These are phyloP conservation scores for Chaetomium cochliodes DNA, from an alignment of 495 filamentous ascomycete species.

Conservation along the genomic window DNA sequence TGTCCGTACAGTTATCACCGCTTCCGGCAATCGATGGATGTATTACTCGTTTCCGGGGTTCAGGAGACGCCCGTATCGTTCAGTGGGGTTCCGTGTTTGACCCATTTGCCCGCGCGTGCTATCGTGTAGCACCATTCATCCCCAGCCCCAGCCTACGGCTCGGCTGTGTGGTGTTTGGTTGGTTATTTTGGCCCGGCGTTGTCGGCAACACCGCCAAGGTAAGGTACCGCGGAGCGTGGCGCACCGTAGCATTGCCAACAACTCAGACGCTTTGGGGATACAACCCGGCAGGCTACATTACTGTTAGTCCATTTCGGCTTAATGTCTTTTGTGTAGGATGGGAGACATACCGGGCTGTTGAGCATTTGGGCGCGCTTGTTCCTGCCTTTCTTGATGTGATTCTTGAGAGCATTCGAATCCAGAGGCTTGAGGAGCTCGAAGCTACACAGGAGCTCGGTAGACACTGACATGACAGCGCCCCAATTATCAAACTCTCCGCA, in stretches of 20 bases:
- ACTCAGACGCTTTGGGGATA: constrained; percentile 55
- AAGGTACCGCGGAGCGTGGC: not conserved
- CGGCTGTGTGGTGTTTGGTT: constrained; percentile 4
- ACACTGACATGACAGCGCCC: constrained; percentile 98
- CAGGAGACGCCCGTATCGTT: not conserved
- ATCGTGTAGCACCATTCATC: constrained; percentile 4
- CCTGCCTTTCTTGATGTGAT: constrained; percentile 96
- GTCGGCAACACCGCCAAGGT: not conserved
- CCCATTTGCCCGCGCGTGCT: constrained; percentile 3
- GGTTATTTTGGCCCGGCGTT: not conserved
- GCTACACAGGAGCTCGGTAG: constrained; percentile 86
- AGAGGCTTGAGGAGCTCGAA: constrained; percentile 96
- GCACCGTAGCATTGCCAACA: not conserved
- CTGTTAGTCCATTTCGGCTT: constrained; percentile 22
- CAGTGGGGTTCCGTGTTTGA: not conserved
- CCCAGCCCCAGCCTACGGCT: constrained; percentile 13
- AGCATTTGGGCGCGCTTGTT: constrained; percentile 87
- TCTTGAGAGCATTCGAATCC: constrained; percentile 96
- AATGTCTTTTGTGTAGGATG: not conserved
- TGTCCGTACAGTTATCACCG: not conserved
- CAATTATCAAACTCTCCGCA: constrained; percentile 99
- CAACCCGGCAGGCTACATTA: constrained; percentile 43
- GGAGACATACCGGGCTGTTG: constrained; percentile 78
- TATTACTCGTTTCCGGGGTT: not conserved
- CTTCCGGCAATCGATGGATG: constrained; percentile 1